phyloP scores from a whole-genome alignment of 2,329 filamentous ascomycete species.

The Epichloe amarillans region DNA sequence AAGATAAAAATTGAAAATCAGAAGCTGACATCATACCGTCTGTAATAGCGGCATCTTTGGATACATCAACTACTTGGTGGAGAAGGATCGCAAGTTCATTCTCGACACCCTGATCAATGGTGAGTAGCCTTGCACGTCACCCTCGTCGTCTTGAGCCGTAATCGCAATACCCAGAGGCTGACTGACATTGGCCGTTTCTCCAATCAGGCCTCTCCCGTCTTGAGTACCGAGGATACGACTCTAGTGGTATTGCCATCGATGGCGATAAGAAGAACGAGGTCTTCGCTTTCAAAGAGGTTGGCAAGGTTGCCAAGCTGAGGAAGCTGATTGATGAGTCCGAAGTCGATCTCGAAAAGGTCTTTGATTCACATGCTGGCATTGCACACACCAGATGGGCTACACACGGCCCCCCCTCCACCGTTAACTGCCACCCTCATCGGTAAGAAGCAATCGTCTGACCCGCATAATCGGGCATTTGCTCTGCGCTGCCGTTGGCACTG shows the following conservation, averaged over 20 bases:
- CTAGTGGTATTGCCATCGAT: constrained; percentile 87
- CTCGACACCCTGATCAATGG: constrained; percentile 93
- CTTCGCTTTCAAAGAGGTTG: constrained; percentile 95
- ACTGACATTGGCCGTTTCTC: constrained; percentile 10
- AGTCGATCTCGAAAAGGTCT: constrained; percentile 79
- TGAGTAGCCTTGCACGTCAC: constrained; percentile 30
- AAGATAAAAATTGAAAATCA: not conserved
- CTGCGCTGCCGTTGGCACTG: no score
- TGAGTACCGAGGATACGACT: constrained; percentile 98
- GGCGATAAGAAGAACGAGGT: constrained; percentile 99
- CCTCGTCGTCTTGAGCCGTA: not conserved
- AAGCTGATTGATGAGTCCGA: constrained; percentile 75
- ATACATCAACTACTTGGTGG: constrained; percentile 98
- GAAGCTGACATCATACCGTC: constrained; percentile 15
- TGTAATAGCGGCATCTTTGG: constrained; percentile 75
- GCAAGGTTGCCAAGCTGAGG: constrained; percentile 96
- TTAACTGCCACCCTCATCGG: constrained; percentile 98
- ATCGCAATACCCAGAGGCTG: constrained; percentile 1
- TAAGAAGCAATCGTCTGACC: constrained; percentile 36
- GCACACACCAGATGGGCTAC: constrained; percentile 99
- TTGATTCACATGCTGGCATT: constrained; percentile 97
- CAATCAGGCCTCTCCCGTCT: constrained; percentile 73
- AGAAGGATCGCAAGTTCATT: constrained; percentile 96
- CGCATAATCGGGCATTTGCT: no score
- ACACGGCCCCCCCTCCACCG: constrained; percentile 81